Evolutionary conservation across 2,329 filamentous ascomycete species (phyloP), one percentile per base, ranked within the genome.

Genomic region (Trichoderma sp.): DNA sequence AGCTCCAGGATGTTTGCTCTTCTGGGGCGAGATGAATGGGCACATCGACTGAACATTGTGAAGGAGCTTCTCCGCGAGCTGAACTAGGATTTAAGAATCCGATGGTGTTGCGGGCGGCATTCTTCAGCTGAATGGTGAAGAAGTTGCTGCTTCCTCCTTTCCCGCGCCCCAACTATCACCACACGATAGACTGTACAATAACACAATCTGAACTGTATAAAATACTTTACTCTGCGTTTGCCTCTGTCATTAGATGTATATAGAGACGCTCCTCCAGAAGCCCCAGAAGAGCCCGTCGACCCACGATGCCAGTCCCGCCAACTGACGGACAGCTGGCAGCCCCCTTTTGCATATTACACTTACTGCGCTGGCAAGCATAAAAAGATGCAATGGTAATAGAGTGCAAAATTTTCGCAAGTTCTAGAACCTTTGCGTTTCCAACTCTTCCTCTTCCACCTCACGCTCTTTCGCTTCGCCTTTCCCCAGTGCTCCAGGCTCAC

Each of bases 1-100:
- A 78, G 81, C 75, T 62, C 80, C 33, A 72, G 77, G 11, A 78
- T 85, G 74, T 80, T 86, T 38, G 76, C 77, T 21, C 76, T 85
- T n/a, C 75, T 86, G 1, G 84, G 84, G 5, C 79, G 80, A 45
- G 79, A 84, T 1, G 84, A 86, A 76, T 84, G 83, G 83, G 76
- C 67, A 8, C 59, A 76, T 62, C 81, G 84, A 4, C 77, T 82
- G 4, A 71, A 67, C 7, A 66, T 79, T 27, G 80, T 84, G 3
- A 77, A 76, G 9, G 71, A 45, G 3, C 45, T 83, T 31, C 59
- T 81, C 4, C 50, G 76, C 14, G 77, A 81, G 4, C 24, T n/a
- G 12, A 56, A 41, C 4, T 18, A 33, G 12, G 56, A 66, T 7
- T 59, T 29, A 24, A n/a, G 24, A 3, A 66, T 8, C 14, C 5